phyloP scores from a whole-genome alignment of 1,284 basidiomycete species.

The Mycena sp. region DNA sequence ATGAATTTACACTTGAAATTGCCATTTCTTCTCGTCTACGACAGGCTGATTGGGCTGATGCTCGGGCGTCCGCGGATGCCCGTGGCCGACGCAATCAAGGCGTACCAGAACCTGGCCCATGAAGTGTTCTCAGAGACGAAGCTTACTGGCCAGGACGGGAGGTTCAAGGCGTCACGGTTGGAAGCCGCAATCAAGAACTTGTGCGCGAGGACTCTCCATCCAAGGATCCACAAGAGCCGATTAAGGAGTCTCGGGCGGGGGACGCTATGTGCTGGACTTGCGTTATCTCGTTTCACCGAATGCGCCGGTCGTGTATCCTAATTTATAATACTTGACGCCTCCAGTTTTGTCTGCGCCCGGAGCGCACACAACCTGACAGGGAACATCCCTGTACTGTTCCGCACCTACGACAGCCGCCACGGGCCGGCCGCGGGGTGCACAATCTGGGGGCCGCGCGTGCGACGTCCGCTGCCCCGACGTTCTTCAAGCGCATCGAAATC shows the following conservation, averaged over 20 bases:
- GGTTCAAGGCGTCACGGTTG: conserved; percentile 23
- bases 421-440: conserved; percentile 10
- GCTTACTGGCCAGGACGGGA: not conserved
- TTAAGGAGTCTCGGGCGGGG: not conserved
- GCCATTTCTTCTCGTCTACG: not conserved
- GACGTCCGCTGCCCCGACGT: conserved; percentile 31
- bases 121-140: conserved; percentile 29
- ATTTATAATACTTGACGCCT: too few species aligned
- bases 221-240: too few species aligned
- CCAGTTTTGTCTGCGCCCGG: conserved; percentile 30
- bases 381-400: conserved; percentile 18
- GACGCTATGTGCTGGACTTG: not conserved
- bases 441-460: conserved; percentile 35
- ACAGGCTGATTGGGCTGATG: conserved; percentile 38
- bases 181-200: conserved; percentile 26
- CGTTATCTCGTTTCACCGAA: not conserved
- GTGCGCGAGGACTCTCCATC: conserved; percentile 5
- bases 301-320: too few species aligned
- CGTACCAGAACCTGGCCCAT: conserved; percentile 30
- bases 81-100: conserved; percentile 31
- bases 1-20: not conserved
- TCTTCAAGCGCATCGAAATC: conserved; percentile 31
- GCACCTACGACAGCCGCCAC: conserved; percentile 16
- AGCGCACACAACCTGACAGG: conserved; percentile 2
- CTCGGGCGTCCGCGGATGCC: conserved; percentile 36